phyloP scores from a whole-genome alignment of 208 protist species.

The Cochliopodium minus region DNA sequence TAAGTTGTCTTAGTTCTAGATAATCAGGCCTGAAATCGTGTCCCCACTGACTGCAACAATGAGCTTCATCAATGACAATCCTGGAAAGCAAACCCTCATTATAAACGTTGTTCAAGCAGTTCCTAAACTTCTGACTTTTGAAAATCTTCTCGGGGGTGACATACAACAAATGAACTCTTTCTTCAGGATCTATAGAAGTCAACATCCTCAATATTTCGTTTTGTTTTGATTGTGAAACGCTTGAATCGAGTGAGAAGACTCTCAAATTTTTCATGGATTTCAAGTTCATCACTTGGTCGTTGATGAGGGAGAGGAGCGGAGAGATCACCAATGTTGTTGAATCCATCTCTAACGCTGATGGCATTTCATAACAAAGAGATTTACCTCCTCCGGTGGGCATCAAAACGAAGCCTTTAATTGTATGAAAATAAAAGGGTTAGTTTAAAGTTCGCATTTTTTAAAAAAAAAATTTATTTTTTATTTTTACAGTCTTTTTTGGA shows the following conservation, averaged over 20 bases:
- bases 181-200: background rate
- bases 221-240: background rate
- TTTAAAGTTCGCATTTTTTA: too few relatives aligned
- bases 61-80: slow-evolving; percentile 66
- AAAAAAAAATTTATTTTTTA: too few relatives aligned
- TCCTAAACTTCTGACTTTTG: slow-evolving; percentile 17
- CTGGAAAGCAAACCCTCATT: slow-evolving; percentile 12
- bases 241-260: too few relatives aligned
- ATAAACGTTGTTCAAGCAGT: slow-evolving; percentile 18
- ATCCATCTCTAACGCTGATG: slow-evolving; percentile 34
- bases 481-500: slow-evolving; percentile 54
- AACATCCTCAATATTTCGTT: slow-evolving; percentile 11
- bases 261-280: too few relatives aligned
- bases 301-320: slow-evolving; percentile 58
- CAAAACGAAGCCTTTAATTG: slow-evolving; percentile 72
- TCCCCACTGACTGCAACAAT: slow-evolving; percentile 64
- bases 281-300: slow-evolving; percentile 49
- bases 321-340: slow-evolving; percentile 48
- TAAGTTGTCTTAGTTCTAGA: slow-evolving; percentile 16
- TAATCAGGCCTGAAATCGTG: slow-evolving; percentile 64
- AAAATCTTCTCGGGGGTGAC: slow-evolving; percentile 50
- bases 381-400: slow-evolving; percentile 62
- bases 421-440: too few relatives aligned
- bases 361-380: slow-evolving; percentile 54
- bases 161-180: slow-evolving; percentile 46